Conservation (phyloP, 495 filamentous ascomycete genomes). For the Aspergillus ostianus region DNA sequence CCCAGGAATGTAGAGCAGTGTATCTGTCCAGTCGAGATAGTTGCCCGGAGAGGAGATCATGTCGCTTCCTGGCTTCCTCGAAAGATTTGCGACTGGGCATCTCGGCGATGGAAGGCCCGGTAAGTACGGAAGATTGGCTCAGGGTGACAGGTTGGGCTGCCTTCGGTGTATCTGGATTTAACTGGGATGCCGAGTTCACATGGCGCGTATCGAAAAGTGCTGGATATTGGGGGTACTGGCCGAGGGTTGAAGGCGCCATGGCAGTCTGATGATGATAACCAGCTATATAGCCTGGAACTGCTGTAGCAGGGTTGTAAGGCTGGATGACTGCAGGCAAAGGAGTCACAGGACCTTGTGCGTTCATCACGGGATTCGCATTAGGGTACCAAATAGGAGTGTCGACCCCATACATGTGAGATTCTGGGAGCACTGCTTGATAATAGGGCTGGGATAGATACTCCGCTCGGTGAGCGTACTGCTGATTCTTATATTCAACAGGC, state of each 20-base stretch:
- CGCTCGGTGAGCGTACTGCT: background rate
- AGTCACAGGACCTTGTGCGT: slow-evolving; percentile 6
- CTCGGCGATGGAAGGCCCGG: slow-evolving; percentile 9
- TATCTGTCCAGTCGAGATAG: slow-evolving; percentile 38
- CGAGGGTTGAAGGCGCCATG: slow-evolving; percentile 9
- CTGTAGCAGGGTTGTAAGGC: slow-evolving; percentile 7
- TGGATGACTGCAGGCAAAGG: slow-evolving; percentile 12
- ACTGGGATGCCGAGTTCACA: background rate
- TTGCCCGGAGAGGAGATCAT: slow-evolving; percentile 28
- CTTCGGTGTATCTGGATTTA: background rate
- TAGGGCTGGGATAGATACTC: slow-evolving; percentile 3
- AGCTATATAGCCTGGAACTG: slow-evolving; percentile 9
- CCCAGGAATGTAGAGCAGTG: slow-evolving; percentile 38
- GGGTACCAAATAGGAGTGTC: slow-evolving; percentile 14
- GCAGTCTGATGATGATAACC: slow-evolving; percentile 8
- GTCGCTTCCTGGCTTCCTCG: slow-evolving; percentile 25
- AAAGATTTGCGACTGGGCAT: slow-evolving; percentile 16
- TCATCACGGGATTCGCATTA: slow-evolving; percentile 14
- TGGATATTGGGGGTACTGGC: slow-evolving; percentile 5
- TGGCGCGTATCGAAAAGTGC: background rate
- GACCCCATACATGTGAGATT: slow-evolving; percentile 1
- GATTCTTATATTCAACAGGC: background rate
- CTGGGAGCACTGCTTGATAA: slow-evolving; percentile 7
- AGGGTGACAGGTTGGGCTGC: background rate
- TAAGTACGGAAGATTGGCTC: slow-evolving; percentile 12